These are phyloP conservation scores for Xylaria grammica DNA, from an alignment of 495 filamentous ascomycete genomes.

Conservation along the genomic window DNA sequence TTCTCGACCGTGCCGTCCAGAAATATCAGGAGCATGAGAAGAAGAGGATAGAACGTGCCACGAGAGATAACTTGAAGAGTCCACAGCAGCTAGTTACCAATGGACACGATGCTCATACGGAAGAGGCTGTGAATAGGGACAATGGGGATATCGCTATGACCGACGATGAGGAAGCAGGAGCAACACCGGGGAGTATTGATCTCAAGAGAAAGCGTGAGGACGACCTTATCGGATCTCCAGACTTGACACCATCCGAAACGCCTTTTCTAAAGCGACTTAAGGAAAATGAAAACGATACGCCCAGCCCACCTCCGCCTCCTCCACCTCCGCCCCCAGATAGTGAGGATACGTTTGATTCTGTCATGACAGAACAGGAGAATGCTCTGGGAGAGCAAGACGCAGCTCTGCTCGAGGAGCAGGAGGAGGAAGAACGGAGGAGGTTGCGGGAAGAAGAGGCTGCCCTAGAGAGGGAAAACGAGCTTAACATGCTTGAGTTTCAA, in stretches of 20 bases:
- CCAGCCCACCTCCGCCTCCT: slow-evolving; percentile 46
- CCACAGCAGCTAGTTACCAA: slow-evolving; percentile 11
- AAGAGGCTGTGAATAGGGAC: slow-evolving; percentile 36
- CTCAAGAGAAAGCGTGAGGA: slow-evolving; percentile 69
- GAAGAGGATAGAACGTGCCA: slow-evolving; percentile 51
- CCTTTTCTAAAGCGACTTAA: slow-evolving; percentile 56
- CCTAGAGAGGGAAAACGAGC: slow-evolving; percentile 38
- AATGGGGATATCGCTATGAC: slow-evolving; percentile 59
- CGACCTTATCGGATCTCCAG: slow-evolving; percentile 39
- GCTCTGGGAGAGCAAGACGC: slow-evolving; percentile 51
- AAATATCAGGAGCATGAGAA: slow-evolving; percentile 75
- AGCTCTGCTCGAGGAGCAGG: slow-evolving; percentile 43
- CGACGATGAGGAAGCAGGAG: slow-evolving; percentile 57
- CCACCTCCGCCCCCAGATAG: slow-evolving; percentile 43
- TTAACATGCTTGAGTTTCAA: slow-evolving; percentile 42
- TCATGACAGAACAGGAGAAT: slow-evolving; percentile 41
- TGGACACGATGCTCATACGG: slow-evolving; percentile 35
- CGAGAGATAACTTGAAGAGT: slow-evolving; percentile 27
- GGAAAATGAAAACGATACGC: slow-evolving; percentile 45
- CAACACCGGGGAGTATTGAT: slow-evolving; percentile 43
- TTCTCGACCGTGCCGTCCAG: slow-evolving; percentile 79
- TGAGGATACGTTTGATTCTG: slow-evolving; percentile 11
- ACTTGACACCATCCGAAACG: slow-evolving; percentile 48
- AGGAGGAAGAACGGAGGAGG: slow-evolving; percentile 43
- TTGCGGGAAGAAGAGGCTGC: slow-evolving; percentile 37